Conservation (phyloP, 2,329 filamentous ascomycete species). For the Scytalidium lignicola region DNA sequence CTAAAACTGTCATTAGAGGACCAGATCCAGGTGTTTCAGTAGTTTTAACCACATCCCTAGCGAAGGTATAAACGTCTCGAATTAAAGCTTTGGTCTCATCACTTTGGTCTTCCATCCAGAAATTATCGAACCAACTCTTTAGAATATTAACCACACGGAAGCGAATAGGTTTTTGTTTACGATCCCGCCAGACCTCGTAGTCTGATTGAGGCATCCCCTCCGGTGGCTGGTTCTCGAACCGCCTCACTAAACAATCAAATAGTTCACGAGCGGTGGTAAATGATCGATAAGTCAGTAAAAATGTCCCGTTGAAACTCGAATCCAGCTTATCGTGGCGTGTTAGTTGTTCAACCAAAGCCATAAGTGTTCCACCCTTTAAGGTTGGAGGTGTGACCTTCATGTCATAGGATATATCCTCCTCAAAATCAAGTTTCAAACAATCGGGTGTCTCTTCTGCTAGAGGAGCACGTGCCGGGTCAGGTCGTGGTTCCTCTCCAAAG, state of each 20-base stretch:
- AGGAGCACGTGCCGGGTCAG: slow-evolving; percentile 32
- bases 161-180: slow-evolving; percentile 92
- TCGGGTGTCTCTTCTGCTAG: slow-evolving; percentile 72
- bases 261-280: slow-evolving; percentile 88
- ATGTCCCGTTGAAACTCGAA: slow-evolving; percentile 94
- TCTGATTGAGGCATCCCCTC: slow-evolving; percentile 71
- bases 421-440: slow-evolving; percentile 80
- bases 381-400: slow-evolving; percentile 68
- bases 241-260: slow-evolving; percentile 85
- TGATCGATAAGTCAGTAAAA: slow-evolving; percentile 91
- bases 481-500: slow-evolving; percentile 57
- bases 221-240: slow-evolving; percentile 89
- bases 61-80: slow-evolving; percentile 83
- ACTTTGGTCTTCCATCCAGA: slow-evolving; percentile 95
- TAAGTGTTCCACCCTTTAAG: slow-evolving; percentile 83
- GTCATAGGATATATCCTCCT: slow-evolving; percentile 87
- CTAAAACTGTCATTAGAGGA: slow-evolving; percentile 78
- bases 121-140: slow-evolving; percentile 97
- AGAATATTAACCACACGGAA: slow-evolving; percentile 97
- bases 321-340: slow-evolving; percentile 95
- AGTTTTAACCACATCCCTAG: slow-evolving; percentile 84
- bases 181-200: slow-evolving; percentile 82
- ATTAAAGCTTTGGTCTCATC: slow-evolving; percentile 81
- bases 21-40: slow-evolving; percentile 87
- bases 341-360: slow-evolving; percentile 87